phyloP scores from a whole-genome alignment of 371 early-diverging fungal genomes.

The Nosema muscidifuracis region DNA sequence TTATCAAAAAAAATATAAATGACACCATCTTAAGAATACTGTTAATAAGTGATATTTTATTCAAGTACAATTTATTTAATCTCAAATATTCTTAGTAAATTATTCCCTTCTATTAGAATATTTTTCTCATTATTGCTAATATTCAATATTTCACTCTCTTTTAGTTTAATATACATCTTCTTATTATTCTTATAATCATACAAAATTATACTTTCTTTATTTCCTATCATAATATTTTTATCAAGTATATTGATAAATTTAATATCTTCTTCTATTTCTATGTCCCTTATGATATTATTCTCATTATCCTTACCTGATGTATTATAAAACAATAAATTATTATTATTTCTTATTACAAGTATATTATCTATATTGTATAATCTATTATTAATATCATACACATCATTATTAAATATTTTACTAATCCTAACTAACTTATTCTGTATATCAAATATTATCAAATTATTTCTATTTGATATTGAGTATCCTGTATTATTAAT shows the following conservation, averaged over 20 bases:
- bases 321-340: background rate
- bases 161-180: constrained; percentile 1
- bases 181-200: background rate
- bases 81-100: background rate
- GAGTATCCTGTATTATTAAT: constrained; percentile 8
- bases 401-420: constrained; percentile 10
- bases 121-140: background rate
- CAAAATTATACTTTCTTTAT: background rate
- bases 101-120: constrained; percentile 13
- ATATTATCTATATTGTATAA: constrained; percentile 14
- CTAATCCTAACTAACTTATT: constrained; percentile 11
- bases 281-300: background rate
- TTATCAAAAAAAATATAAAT: too few species aligned
- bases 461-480: background rate
- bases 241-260: background rate
- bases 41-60: background rate
- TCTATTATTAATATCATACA: background rate
- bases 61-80: background rate
- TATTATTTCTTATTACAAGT: background rate
- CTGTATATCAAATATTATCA: constrained; percentile 5
- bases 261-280: background rate
- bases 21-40: background rate
- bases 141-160: background rate
- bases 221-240: background rate
- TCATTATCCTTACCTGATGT: background rate